Conservation (phyloP, 202 grass and related monocot species). For the Zoysia matrella region DNA sequence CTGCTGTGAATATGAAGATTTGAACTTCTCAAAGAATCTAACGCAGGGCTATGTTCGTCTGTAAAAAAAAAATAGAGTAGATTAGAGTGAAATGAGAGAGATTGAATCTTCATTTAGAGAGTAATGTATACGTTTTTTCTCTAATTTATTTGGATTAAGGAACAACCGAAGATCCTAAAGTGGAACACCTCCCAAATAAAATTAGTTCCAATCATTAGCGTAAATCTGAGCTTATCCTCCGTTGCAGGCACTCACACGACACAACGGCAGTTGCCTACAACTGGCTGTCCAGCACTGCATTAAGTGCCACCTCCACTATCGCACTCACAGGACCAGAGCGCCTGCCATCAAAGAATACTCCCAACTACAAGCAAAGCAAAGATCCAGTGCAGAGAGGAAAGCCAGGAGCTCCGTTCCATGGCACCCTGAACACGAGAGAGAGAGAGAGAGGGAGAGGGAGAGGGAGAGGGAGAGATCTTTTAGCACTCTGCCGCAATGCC, state of each 20-base stretch:
- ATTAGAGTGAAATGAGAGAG: too few relatives aligned
- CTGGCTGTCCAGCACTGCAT: constrained; percentile 31
- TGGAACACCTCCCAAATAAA: not conserved
- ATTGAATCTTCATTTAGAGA: too few relatives aligned
- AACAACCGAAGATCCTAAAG: not conserved
- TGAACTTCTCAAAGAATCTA: not conserved
- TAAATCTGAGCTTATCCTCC: not conserved
- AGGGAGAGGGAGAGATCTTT: constrained; percentile 2
- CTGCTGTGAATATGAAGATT: not conserved
- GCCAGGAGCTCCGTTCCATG: not conserved
- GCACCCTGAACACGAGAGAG: constrained; percentile 1
- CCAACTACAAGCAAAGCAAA: constrained; percentile 1
- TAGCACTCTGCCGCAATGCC: constrained; percentile 20
- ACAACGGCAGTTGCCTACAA: constrained; percentile 10
- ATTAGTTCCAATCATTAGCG: not conserved
- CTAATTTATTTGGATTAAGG: too few relatives aligned
- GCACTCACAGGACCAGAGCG: not conserved
- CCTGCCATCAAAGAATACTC: constrained; percentile 4
- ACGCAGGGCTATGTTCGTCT: too few relatives aligned
- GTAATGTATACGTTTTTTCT: too few relatives aligned
- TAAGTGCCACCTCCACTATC: constrained; percentile 28
- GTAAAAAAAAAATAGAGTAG: too few relatives aligned
- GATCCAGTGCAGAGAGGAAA: constrained; percentile 19
- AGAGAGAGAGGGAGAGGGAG: not conserved
- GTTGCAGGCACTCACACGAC: not conserved